Evolutionary conservation across 2,329 filamentous ascomycete species (phyloP).

Genomic region (Alternaria arborescens): DNA sequence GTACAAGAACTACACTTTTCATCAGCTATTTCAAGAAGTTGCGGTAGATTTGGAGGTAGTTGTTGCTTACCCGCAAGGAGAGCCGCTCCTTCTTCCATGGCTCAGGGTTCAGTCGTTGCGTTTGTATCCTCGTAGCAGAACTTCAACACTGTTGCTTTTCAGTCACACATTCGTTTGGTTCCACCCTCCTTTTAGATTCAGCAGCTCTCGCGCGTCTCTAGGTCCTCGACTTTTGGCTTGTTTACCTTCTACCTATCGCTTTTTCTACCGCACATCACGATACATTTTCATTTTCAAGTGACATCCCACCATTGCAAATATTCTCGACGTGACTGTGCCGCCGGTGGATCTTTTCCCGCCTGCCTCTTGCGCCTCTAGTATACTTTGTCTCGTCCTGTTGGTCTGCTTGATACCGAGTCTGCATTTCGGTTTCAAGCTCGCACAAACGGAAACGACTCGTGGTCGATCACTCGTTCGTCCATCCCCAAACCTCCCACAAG

Average conservation of each 20-base stretch:
- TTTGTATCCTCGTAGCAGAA: slow-evolving; percentile 2
- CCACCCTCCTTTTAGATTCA: slow-evolving; percentile 1
- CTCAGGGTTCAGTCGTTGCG: slow-evolving; percentile 5
- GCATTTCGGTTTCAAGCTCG: neutral
- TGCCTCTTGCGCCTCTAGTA: neutral
- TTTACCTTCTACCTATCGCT: neutral
- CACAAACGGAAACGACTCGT: neutral
- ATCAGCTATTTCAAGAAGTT: neutral
- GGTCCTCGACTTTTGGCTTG: neutral
- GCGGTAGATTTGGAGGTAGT: neutral
- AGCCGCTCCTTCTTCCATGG: slow-evolving; percentile 1
- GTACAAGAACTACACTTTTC: neutral
- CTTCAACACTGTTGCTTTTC: slow-evolving; percentile 5
- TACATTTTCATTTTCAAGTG: neutral
- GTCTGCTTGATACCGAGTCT: neutral
- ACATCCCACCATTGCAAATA: neutral
- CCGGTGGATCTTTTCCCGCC: neutral
- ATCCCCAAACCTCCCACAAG: neutral
- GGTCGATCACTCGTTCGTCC: neutral
- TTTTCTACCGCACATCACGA: neutral
- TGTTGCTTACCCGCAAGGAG: slow-evolving; percentile 1
- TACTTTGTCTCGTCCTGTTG: neutral
- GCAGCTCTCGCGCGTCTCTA: neutral
- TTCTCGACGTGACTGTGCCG: neutral
- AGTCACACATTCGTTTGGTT: neutral